phyloP scores from a whole-genome alignment of 805 yeast species.

The Candida golubevii region DNA sequence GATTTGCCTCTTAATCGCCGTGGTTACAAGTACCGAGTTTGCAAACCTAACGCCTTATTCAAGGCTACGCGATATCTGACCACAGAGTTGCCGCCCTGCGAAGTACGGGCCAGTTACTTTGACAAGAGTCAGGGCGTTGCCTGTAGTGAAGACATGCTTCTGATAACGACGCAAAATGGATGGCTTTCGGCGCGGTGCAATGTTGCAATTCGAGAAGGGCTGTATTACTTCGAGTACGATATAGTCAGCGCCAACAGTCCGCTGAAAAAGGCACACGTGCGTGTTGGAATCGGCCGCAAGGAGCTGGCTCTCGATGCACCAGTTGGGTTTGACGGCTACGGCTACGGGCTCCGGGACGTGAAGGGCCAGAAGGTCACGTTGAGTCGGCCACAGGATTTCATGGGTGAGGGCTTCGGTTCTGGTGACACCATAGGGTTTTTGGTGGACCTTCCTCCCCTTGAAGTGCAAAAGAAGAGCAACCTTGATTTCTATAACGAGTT shows the following conservation, averaged over 20 bases:
- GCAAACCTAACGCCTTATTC: constrained; percentile 65
- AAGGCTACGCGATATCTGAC: constrained; percentile 58
- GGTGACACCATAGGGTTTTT: constrained; percentile 86
- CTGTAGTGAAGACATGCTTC: constrained; percentile 24
- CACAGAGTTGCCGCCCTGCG: constrained; percentile 68
- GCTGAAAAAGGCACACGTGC: constrained; percentile 53
- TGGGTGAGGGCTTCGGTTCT: constrained; percentile 51
- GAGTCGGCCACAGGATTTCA: constrained; percentile 58
- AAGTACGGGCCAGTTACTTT: constrained; percentile 54
- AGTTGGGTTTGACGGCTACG: constrained; percentile 91
- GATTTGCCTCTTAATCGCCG: constrained; percentile 77
- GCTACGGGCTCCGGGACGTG: constrained; percentile 83
- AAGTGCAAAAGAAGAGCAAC: constrained; percentile 42
- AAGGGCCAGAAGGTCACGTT: constrained; percentile 72
- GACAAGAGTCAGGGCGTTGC: constrained; percentile 63
- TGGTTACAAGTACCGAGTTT: constrained; percentile 77
- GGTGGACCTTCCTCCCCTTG: constrained; percentile 58
- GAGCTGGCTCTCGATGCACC: constrained; percentile 94
- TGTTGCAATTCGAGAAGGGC: constrained; percentile 72
- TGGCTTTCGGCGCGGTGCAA: constrained; percentile 79
- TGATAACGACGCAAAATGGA: constrained; percentile 61
- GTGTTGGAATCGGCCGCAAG: constrained; percentile 78
- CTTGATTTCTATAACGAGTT: constrained; percentile 19
- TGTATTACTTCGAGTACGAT: constrained; percentile 73
- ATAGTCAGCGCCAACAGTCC: constrained; percentile 49